These are phyloP conservation scores for Diaporthe capsici DNA, from an alignment of 2,329 filamentous ascomycete genomes.

Conservation along the genomic window DNA sequence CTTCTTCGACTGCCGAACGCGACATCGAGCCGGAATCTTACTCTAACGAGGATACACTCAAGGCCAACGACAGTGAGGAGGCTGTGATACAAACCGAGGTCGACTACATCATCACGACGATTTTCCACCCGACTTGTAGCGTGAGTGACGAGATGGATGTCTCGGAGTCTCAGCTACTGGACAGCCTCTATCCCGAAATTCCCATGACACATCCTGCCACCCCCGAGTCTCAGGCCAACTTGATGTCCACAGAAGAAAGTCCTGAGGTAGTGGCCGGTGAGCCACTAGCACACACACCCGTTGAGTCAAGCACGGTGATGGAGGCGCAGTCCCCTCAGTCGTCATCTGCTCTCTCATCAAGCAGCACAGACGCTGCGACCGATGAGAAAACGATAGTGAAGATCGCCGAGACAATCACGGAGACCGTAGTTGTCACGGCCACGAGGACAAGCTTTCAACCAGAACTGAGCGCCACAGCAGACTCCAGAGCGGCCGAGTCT, in stretches of 20 bases:
- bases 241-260: neutral
- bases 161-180: neutral
- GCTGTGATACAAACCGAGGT: neutral
- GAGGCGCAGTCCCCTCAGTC: neutral
- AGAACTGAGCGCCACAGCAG: neutral
- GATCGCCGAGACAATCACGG: conserved; percentile 46
- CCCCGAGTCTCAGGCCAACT: neutral
- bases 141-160: neutral
- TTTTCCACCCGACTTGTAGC: neutral
- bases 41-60: conserved; percentile 37
- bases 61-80: conserved; percentile 34
- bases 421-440: conserved; percentile 47
- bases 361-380: neutral
- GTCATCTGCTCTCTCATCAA: neutral
- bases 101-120: neutral
- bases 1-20: conserved; percentile 15
- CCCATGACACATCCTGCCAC: neutral
- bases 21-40: conserved; percentile 30
- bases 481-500: neutral
- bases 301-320: neutral
- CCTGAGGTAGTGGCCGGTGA: neutral
- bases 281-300: neutral
- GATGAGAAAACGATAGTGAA: neutral
- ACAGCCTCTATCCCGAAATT: neutral
- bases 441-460: conserved; percentile 18